Base-by-base conservation (phyloP, 768 basidiomycete species). In the Rhodotorula toruloides region DNA sequence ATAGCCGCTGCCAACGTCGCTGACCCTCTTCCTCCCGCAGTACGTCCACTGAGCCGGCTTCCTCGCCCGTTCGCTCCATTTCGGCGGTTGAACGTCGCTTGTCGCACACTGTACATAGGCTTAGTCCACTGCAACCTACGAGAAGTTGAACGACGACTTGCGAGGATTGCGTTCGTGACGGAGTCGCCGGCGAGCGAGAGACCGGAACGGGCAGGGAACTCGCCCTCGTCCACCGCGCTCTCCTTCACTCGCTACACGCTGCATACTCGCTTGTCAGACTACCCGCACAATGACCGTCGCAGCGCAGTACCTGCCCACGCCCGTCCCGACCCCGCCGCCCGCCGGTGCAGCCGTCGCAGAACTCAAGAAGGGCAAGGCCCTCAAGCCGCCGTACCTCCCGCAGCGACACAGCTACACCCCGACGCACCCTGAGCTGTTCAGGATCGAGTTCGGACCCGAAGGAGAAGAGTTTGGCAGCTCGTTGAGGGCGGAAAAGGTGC, bases 401-500 rank as follows among this genome's bases (percentile, higher is more conserved):
- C 39, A 61, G 17, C 49, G 60, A 4, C 34, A 67, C 42, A 54
- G 44, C 48, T 70, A 70, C 68, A 12, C n/a, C 4, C 60, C 67
- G 12, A 72, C 71, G 8, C 66, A 72, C 54, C 46, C 56, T 14
- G 52, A 27, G 6, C 39, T 68, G 17, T 58, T 68, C 29, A 40
- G 21, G 13, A 60, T 72, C 54, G 55, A 72, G 43, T 72, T 72
- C 27, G 70, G 59, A 0, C 50, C 57, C 12, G 62, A 67, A 37
- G 71, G 61, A 4, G 57, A 65, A 25, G 67, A 68, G 49, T 74
- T 63, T 56, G 63, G 60, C 50, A 61, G 59, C 31, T 73, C 65
- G 65, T 19, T 68, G 48, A 70, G 64, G 46, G 52, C 58, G 6
- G 54, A 65, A 52, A 59, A 50, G 54, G 72, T 70, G 47, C 56